A percentile compares a stretch with the other conserved stretches of the same genome.
These are phyloP conservation scores for Wallacemonas sp. DNA, from an alignment of 208 protist species.

Conservation along the genomic window DNA sequence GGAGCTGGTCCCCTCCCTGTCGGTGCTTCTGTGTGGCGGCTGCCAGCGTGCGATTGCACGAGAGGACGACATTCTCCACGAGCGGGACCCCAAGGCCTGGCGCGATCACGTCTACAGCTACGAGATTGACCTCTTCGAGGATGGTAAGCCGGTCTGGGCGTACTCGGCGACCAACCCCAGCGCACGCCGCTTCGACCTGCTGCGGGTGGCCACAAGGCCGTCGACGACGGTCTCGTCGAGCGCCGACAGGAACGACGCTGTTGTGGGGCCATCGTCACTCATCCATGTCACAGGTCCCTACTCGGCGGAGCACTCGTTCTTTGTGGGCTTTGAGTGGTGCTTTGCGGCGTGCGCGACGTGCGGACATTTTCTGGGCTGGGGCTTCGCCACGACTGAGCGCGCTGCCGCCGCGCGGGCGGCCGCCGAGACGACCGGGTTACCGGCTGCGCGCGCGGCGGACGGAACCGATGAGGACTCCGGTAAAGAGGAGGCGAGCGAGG, in stretches of 20 bases:
- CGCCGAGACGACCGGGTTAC: neutral
- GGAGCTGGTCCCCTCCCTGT: neutral
- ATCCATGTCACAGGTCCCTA: conserved; percentile 36
- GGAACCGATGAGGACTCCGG: neutral
- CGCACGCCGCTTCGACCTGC: conserved; percentile 66
- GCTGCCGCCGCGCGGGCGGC: conserved; percentile 7
- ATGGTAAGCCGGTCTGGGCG: conserved; percentile 48
- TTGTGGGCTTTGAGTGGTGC: conserved; percentile 75
- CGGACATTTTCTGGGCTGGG: conserved; percentile 77
- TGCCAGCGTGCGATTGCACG: conserved; percentile 52
- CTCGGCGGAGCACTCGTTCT: conserved; percentile 79
- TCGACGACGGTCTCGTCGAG: neutral
- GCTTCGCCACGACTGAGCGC: conserved; percentile 41
- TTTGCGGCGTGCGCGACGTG: conserved; percentile 58
- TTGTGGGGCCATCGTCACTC: conserved; percentile 1
- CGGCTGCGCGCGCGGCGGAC: neutral
- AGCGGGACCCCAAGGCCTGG: conserved; percentile 39
- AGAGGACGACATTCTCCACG: conserved; percentile 46
- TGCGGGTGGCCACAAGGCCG: conserved; percentile 35
- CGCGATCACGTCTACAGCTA: conserved; percentile 71
- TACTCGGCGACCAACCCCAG: conserved; percentile 85
- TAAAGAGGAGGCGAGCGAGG: conserved; percentile 10
- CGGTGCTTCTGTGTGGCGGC: conserved; percentile 47
- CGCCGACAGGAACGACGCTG: neutral
- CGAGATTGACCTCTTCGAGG: conserved; percentile 70